Conservation (phyloP, 202 grass and related monocot genomes). For the Saccharum hybrid region DNA sequence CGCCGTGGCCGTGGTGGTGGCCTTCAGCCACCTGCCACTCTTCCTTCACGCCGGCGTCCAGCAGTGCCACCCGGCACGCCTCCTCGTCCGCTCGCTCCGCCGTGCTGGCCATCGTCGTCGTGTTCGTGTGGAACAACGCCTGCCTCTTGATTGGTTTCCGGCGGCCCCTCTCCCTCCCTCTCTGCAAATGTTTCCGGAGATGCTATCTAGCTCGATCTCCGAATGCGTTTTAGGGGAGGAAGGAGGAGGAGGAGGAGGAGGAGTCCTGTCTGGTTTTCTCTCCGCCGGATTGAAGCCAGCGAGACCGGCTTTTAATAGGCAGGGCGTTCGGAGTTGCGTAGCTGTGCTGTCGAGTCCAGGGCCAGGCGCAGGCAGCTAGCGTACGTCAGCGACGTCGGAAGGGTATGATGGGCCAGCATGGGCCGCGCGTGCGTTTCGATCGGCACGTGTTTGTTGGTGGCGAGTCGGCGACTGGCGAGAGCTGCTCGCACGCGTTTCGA, state of each 20-base stretch:
- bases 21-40: slow-evolving; percentile 13
- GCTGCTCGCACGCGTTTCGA: too few species aligned
- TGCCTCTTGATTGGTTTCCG: background rate
- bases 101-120: background rate
- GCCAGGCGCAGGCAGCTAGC: too few species aligned
- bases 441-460: too few species aligned
- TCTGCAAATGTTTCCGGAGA: background rate
- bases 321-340: too few species aligned
- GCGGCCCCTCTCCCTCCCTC: background rate
- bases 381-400: background rate
- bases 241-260: background rate
- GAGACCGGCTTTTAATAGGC: background rate
- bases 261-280: background rate
- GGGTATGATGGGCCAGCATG: background rate
- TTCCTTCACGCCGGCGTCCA: slow-evolving; percentile 31
- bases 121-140: too few species aligned
- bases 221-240: background rate
- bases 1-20: background rate
- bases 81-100: slow-evolving; percentile 3
- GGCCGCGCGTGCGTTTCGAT: background rate
- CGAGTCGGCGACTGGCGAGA: too few species aligned
- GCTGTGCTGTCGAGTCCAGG: too few species aligned
- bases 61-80: slow-evolving; percentile 36
- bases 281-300: background rate
- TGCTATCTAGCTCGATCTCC: background rate